Evolutionary conservation across 768 basidiomycete species (phyloP), one percentile per base, ranked within the genome.

Genomic region (Phaeolepiota aurea): DNA sequence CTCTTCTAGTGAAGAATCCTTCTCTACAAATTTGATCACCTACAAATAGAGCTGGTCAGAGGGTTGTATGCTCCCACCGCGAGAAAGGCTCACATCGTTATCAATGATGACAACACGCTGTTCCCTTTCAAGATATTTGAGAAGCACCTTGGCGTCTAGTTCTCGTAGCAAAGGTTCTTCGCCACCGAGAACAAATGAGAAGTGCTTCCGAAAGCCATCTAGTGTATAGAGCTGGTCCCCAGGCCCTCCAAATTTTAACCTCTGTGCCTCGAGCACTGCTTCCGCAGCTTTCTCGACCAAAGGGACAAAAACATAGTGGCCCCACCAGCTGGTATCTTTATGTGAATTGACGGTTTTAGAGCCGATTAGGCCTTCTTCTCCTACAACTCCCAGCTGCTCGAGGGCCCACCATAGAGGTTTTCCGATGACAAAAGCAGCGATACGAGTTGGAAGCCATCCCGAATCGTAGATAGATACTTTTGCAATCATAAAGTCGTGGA

Each of bases 341-440:
- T 61, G 50, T 13, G 54, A 50, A 21, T 48, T 46, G 2, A 50
- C 40, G 13, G 50, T 52, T 4, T 52, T 48, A 18, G 56, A 46
- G 12, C 58, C 48, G 9, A 66, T 23, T 2, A 71, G 40, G 11
- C 71, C 63, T 18, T 83, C 82, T 35, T 86, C 82, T 2, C 74
- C 76, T 4, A 85, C 75, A 3, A 91, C 61, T 18, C 77, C 82
- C n/a, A 82, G 64, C 47, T 87, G 86, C 46, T 83, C 79, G 42
- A 92, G 71, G 2, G 82, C 79, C 89, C 89, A 92, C 84, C 82
- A 88, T 1, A 92, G 63, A 2, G 89, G 88, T 50, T 76, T 79
- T 4, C 80, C 86, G 4, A 91, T 69, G 5, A 90, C 64, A 42
- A 73, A 82, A 7, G 82, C 69, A 2, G 75, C 84, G 38, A 88